Evolutionary conservation across 805 yeast genomes (phyloP), one percentile per base, ranked within the genome.

Genomic region (Candida sonorensis): DNA sequence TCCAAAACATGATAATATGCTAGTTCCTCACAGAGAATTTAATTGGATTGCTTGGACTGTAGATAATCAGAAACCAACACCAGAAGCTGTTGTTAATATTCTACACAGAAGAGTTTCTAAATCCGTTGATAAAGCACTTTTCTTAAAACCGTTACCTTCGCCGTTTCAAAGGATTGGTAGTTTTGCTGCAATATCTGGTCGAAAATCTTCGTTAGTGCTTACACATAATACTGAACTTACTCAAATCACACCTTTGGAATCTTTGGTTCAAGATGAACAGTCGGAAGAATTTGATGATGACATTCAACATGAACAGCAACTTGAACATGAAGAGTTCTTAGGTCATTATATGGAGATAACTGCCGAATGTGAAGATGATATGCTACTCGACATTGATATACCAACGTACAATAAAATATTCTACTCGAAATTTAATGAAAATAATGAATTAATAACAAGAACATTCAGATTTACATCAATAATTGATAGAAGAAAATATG

Each of bases 81-180:
- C 57, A 2, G 53, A 47, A 13, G 42, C 39, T n/a, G 51, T 71
- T 40, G 64, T 71, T 12, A 69, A 72, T 41, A 43, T 64, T 7
- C 64, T 72, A 4, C 49, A 71, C 25, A 68, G 69, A 32, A 62
- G 64, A 28, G 51, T 72, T 8, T 70, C 69, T 48, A 64, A 64
- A 39, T 70, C 71, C 2, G 53, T 72, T 26, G 59, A 66, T 29
- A 41, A 50, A 27, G 41, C 48, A 12, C 38, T 43, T 7, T 27
- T 23, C 10, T 31, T 40, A 25, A 37, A 40, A 17, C 44, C 44
- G 15, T 36, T 43, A 9, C 44, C 41, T 4, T 38, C 52, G 7
- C 46, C 47, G 4, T 45, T 35, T 23, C 46, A 45, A 24, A 35
- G 46, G 14, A 47, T 52, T n/a, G 57, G 57, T 5, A 51, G 56